Conservation (phyloP, 352 stramenopile genomes). For the Phytopythium oedochilum region DNA sequence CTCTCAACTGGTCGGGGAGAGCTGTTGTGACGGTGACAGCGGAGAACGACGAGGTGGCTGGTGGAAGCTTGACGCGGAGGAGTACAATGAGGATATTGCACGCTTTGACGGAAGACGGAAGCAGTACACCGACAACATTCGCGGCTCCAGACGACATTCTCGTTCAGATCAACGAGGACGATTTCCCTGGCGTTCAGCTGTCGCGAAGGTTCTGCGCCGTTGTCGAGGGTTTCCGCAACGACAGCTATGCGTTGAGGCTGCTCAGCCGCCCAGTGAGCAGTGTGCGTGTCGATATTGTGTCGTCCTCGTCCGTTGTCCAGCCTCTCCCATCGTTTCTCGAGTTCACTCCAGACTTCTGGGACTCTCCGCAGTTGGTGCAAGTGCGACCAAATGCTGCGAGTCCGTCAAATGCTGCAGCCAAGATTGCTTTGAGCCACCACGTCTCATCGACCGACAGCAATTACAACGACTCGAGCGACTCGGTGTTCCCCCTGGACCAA, state of each 20-base stretch:
- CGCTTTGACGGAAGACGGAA: not conserved
- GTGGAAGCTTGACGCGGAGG: slow-evolving; percentile 7
- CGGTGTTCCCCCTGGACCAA: slow-evolving; percentile 33
- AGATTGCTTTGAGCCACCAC: slow-evolving; percentile 15
- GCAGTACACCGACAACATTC: slow-evolving; percentile 20
- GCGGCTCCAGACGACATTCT: slow-evolving; percentile 19
- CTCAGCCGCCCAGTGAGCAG: slow-evolving; percentile 31
- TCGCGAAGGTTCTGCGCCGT: slow-evolving; percentile 43
- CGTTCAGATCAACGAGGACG: slow-evolving; percentile 44
- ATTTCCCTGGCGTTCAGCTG: slow-evolving; percentile 47
- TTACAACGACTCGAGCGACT: slow-evolving; percentile 23
- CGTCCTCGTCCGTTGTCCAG: slow-evolving; percentile 8
- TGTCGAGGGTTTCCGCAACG: slow-evolving; percentile 35
- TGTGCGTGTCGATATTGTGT: slow-evolving; percentile 28
- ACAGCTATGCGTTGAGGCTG: slow-evolving; percentile 46
- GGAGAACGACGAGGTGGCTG: slow-evolving; percentile 20
- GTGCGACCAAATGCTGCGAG: slow-evolving; percentile 6
- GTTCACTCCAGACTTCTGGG: slow-evolving; percentile 26
- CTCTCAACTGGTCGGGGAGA: slow-evolving; percentile 36
- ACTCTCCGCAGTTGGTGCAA: slow-evolving; percentile 23
- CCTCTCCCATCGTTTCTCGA: slow-evolving; percentile 18
- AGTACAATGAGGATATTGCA: slow-evolving; percentile 26
- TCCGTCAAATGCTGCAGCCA: not conserved
- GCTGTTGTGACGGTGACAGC: slow-evolving; percentile 21
- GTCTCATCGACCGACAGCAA: slow-evolving; percentile 34